Evolutionary conservation across 768 basidiomycete species (phyloP), one percentile per base, ranked within the genome.

Genomic region (Hericium erinaceus): DNA sequence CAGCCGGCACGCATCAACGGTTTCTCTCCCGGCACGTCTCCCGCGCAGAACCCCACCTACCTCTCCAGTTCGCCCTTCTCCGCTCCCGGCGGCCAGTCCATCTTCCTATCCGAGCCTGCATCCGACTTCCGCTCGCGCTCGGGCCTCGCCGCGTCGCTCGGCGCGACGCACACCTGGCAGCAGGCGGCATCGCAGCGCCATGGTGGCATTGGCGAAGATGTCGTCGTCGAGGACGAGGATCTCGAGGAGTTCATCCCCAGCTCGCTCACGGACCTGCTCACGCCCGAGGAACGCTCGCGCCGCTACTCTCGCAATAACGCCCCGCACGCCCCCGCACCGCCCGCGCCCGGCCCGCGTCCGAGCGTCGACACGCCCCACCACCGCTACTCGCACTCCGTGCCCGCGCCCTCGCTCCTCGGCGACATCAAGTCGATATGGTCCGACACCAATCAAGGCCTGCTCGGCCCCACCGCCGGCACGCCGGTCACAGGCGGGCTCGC

Each of bases 201-300:
- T 33, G 20, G 15, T 16, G 49, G 28, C 49, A 37, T 15, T 9
- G 18, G 56, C 24, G 52, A 24, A 22, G 71, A 69, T 16, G 79
- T 78, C 16, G 70, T 72, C 39, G 80, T 80, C 0, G 84, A 84
- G 18, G 88, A 87, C 52, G 91, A 84, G 48, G 90, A 94, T 62
- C 67, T 91, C 51, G 92, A 93, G 66, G 94, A 93, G 57, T 89
- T 98, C 68, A 69, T 98, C 33, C 95, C 95, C 0, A 85, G 89
- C 56, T 90, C 87, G 4, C 74, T 98, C 50, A 91, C 84, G 26
- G 95, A 98, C 59, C 77, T 98, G 7, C 75, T 98, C 50, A 95
- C 94, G 0, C 90, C 91, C 0, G 87, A 86, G 63, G 95, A 98
- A 72, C 79, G 86, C 61, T 87, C 81, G 37, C 76, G 95, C 37